phyloP scores from a whole-genome alignment of 2,329 filamentous ascomycete genomes.

The Fusarium acutatum region DNA sequence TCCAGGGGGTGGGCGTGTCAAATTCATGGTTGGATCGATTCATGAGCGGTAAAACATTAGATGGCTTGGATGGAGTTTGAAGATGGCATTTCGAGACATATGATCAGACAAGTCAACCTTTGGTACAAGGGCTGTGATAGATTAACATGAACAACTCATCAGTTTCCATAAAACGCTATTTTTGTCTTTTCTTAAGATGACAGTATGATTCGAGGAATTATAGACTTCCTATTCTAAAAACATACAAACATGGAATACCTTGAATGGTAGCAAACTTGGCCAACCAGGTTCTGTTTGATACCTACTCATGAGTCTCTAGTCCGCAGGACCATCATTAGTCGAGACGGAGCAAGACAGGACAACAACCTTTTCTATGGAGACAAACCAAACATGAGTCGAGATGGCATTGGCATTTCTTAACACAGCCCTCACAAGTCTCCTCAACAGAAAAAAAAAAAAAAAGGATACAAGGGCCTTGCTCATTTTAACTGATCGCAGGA shows the following conservation, averaged over 20 bases:
- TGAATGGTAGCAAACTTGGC: neutral
- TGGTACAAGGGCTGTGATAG: neutral
- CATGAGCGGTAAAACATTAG: conserved; percentile 19
- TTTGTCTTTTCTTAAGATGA: neutral
- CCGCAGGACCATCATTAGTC: neutral
- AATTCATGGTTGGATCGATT: neutral
- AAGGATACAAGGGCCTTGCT: neutral
- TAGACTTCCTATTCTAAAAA: neutral
- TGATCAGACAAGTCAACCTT: neutral
- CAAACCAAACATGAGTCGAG: conserved; percentile 8
- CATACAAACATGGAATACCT: neutral
- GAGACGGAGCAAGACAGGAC: neutral
- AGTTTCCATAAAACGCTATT: neutral
- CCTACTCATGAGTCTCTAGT: neutral
- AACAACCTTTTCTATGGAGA: neutral
- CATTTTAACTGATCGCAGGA: neutral
- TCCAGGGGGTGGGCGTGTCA: conserved; percentile 32
- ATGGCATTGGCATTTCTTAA: conserved; percentile 6
- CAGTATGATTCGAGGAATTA: neutral
- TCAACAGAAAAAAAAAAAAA: conserved; percentile 28
- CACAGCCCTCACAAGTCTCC: conserved; percentile 24
- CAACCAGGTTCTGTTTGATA: neutral
- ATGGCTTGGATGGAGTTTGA: conserved; percentile 23
- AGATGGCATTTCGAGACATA: conserved; percentile 21
- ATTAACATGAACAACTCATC: neutral